Evolutionary conservation across 352 stramenopile species (phyloP).

Genomic region (Phytophthora citrophthora): DNA sequence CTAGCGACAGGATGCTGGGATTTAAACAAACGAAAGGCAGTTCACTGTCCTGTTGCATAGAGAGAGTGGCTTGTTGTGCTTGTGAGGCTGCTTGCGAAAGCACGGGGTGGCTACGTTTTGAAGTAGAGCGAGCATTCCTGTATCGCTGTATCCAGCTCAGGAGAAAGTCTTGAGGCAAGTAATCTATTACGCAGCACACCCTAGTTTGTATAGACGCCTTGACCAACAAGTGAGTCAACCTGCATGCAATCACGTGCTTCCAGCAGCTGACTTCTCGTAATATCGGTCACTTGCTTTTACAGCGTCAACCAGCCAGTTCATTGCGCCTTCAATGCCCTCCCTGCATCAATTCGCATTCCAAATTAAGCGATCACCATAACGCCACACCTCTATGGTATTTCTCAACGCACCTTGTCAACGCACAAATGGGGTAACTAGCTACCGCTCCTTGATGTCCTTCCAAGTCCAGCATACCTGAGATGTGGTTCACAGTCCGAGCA

Average conservation of each 20-base stretch:
- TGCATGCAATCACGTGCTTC: conserved; percentile 19
- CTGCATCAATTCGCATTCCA: conserved; percentile 21
- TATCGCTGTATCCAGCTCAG: conserved; percentile 1
- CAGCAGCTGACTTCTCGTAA: conserved; percentile 46
- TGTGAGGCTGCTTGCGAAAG: conserved; percentile 18
- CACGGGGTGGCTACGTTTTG: conserved; percentile 18
- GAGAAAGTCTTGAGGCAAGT: not conserved
- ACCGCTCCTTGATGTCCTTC: conserved; percentile 45
- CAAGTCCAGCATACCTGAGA: conserved; percentile 53
- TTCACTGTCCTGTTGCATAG: conserved; percentile 31
- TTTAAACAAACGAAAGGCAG: conserved; percentile 28
- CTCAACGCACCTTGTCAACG: conserved; percentile 51
- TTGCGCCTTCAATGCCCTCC: conserved; percentile 71
- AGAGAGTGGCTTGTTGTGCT: conserved; percentile 25
- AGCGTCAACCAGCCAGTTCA: conserved; percentile 77
- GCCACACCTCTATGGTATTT: not conserved
- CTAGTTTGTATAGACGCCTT: not conserved
- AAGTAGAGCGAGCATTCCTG: conserved; percentile 14
- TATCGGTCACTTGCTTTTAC: conserved; percentile 79
- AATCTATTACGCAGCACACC: conserved; percentile 22
- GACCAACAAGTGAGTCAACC: not conserved
- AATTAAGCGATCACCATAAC: conserved; percentile 2
- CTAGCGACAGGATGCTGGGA: conserved; percentile 14
- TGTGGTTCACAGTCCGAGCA: conserved; percentile 46
- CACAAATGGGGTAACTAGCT: conserved; percentile 64